phyloP scores from a whole-genome alignment of 805 yeast genomes.

The Blastobotrys americana region DNA sequence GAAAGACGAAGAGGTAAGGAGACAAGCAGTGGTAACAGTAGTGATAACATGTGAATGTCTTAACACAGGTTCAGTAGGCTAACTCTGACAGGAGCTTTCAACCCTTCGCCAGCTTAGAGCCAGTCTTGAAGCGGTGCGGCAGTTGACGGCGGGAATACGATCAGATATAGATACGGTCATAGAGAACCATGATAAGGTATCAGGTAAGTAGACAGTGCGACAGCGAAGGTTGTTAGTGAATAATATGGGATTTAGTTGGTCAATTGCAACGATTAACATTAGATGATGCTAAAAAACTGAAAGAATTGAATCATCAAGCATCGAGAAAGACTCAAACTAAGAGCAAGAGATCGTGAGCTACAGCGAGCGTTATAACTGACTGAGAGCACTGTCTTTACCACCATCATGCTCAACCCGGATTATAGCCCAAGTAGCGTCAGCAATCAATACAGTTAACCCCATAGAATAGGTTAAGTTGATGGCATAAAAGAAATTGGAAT shows the following conservation, averaged over 20 bases:
- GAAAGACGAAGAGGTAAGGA: too few relatives aligned
- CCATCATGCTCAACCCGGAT: slow-evolving; percentile 59
- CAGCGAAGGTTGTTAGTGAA: too few relatives aligned
- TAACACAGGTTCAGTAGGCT: too few relatives aligned
- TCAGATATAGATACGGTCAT: slow-evolving; percentile 13
- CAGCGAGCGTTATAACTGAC: slow-evolving; percentile 17
- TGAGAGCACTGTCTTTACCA: slow-evolving; percentile 27
- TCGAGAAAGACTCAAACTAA: too few relatives aligned
- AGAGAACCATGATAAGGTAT: slow-evolving; percentile 13
- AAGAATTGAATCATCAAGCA: slow-evolving; percentile 1
- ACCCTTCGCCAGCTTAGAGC: slow-evolving; percentile 16
- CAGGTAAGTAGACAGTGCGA: too few relatives aligned
- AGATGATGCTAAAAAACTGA: slow-evolving; percentile 2
- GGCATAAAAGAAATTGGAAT: slow-evolving; percentile 93
- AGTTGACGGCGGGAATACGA: slow-evolving; percentile 13
- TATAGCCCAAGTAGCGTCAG: slow-evolving; percentile 79
- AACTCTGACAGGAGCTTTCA: slow-evolving; percentile 5
- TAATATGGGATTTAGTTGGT: background rate
- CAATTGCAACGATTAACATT: slow-evolving; percentile 1
- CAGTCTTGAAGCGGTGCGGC: slow-evolving; percentile 17
- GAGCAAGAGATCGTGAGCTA: too few relatives aligned
- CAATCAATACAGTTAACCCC: slow-evolving; percentile 57
- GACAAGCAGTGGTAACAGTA: too few relatives aligned
- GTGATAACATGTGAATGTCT: too few relatives aligned
- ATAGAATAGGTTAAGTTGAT: slow-evolving; percentile 74